phyloP scores from a whole-genome alignment of 2,329 filamentous ascomycete genomes.

The Emergomyces africanus region DNA sequence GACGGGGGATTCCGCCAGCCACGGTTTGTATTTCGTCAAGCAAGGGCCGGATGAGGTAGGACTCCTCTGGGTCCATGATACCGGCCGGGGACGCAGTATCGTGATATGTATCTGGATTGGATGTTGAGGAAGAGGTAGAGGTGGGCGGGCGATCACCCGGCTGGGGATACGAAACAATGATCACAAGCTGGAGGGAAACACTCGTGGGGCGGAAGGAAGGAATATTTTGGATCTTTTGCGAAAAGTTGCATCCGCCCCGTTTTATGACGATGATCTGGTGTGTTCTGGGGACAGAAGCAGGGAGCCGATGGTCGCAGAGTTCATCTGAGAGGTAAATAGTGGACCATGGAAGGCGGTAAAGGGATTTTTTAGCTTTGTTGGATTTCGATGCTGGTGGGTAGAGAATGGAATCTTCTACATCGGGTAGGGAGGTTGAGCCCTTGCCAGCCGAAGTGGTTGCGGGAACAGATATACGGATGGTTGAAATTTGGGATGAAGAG shows the following conservation, averaged over 20 bases:
- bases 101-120: conserved; percentile 8
- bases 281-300: conserved; percentile 36
- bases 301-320: conserved; percentile 48
- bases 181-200: conserved; percentile 60
- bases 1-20: conserved; percentile 53
- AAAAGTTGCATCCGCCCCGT: conserved; percentile 75
- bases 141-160: conserved; percentile 9
- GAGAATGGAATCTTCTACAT: conserved; percentile 45
- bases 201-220: conserved; percentile 56
- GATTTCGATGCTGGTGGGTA: conserved; percentile 9
- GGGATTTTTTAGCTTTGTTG: conserved; percentile 25
- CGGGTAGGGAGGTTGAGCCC: conserved; percentile 55
- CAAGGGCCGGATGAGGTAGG: conserved; percentile 48
- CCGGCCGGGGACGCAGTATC: conserved; percentile 15
- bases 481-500: conserved; percentile 19
- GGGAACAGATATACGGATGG: conserved; percentile 31
- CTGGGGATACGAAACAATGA: conserved; percentile 28
- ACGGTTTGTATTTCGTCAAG: conserved; percentile 64
- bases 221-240: conserved; percentile 71
- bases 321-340: conserved; percentile 58
- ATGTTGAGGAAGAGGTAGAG: conserved; percentile 5
- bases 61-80: conserved; percentile 22
- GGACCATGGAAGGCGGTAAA: conserved; percentile 50
- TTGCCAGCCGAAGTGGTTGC: conserved; percentile 39
- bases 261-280: conserved; percentile 72